Percentiles rank a stretch among this genome's conserved stretches.
These are phyloP conservation scores for Ensete ventricosum DNA, from an alignment of 176 grass and related monocot genomes.

Conservation along the genomic window DNA sequence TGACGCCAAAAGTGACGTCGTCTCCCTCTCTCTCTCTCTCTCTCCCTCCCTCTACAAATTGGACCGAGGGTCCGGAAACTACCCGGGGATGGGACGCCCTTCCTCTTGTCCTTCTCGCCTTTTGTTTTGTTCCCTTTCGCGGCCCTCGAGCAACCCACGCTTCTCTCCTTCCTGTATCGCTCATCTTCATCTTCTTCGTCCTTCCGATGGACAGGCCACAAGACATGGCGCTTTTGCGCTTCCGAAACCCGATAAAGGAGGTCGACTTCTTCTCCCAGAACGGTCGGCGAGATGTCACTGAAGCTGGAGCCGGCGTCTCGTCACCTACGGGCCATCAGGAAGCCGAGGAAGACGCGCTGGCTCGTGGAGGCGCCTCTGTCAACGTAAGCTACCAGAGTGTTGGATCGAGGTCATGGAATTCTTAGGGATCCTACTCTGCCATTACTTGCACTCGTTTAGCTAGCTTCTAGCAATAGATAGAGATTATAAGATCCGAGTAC, in stretches of 20 bases:
- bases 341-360: neutral
- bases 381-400: neutral
- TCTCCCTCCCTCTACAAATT: neutral
- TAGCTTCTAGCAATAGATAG: too few relatives aligned
- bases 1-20: neutral
- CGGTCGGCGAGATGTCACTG: neutral
- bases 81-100: neutral
- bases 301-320: neutral
- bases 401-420: too few relatives aligned
- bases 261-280: constrained; percentile 15
- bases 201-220: neutral
- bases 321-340: neutral
- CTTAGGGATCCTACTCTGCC: too few relatives aligned
- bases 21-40: neutral
- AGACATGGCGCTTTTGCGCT: neutral
- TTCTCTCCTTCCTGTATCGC: neutral
- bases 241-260: constrained; percentile 5
- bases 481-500: too few relatives aligned
- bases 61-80: too few relatives aligned
- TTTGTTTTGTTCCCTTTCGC: neutral
- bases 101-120: neutral
- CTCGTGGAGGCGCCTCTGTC: neutral
- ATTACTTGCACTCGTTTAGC: too few relatives aligned
- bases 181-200: neutral
- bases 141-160: neutral